Conservation (phyloP, 2,329 filamentous ascomycete genomes). For the Talaromyces rugulosus region DNA sequence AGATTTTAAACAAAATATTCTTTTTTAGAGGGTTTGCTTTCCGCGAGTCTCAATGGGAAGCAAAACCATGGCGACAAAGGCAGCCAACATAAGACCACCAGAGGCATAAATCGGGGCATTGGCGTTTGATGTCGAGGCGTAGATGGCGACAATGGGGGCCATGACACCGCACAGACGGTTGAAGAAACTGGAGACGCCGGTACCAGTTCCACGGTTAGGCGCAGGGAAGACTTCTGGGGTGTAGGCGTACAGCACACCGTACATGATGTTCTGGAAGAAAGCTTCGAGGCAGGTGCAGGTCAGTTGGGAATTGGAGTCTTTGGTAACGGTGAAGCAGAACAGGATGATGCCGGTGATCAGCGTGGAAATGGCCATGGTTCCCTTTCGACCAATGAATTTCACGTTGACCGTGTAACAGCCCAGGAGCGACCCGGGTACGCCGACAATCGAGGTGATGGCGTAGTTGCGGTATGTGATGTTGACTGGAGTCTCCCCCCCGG, state of each 20-base stretch:
- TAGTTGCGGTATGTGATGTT: slow-evolving; percentile 68
- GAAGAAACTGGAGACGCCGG: slow-evolving; percentile 44
- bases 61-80: slow-evolving; percentile 42
- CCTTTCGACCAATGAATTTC: slow-evolving; percentile 59
- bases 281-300: slow-evolving; percentile 51
- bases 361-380: slow-evolving; percentile 52
- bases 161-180: slow-evolving; percentile 43
- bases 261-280: slow-evolving; percentile 56
- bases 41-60: slow-evolving; percentile 47
- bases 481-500: slow-evolving; percentile 31
- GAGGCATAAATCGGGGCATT: slow-evolving; percentile 44
- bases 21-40: slow-evolving; percentile 34
- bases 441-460: slow-evolving; percentile 71
- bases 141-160: slow-evolving; percentile 43
- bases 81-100: slow-evolving; percentile 40
- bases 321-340: slow-evolving; percentile 52
- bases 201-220: slow-evolving; percentile 52
- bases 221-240: slow-evolving; percentile 58
- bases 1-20: not conserved
- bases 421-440: slow-evolving; percentile 71
- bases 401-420: slow-evolving; percentile 69
- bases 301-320: slow-evolving; percentile 47
- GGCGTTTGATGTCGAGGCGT: slow-evolving; percentile 32
- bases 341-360: slow-evolving; percentile 51
- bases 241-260: slow-evolving; percentile 56